These are phyloP conservation scores for Fraxinus cuspidata DNA, from an alignment of 257 asterid species.

Conservation along the genomic window DNA sequence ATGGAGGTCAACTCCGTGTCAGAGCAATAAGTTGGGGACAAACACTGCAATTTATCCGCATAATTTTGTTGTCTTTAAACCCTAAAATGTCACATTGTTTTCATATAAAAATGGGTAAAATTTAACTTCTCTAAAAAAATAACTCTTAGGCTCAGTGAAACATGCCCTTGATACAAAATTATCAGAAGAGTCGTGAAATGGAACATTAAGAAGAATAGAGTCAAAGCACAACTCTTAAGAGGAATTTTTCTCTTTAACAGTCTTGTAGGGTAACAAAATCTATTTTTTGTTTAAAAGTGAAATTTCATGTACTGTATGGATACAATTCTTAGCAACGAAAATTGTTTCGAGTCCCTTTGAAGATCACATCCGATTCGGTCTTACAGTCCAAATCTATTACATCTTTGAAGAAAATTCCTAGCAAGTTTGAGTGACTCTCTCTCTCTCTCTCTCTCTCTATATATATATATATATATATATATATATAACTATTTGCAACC, in stretches of 20 bases:
- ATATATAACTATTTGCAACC: not conserved
- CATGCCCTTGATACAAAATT: not conserved
- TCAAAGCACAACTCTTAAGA: not conserved
- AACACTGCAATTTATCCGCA: too few relatives aligned
- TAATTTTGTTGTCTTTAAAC: too few relatives aligned
- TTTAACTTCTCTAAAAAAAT: too few relatives aligned
- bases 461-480: not conserved
- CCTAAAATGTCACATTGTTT: too few relatives aligned
- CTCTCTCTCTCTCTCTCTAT: too few relatives aligned
- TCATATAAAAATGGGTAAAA: too few relatives aligned
- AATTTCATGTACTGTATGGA: constrained; percentile 23
- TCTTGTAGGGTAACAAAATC: constrained; percentile 1
- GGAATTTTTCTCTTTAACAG: not conserved
- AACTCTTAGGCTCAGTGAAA: too few relatives aligned
- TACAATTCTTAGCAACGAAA: constrained; percentile 25
- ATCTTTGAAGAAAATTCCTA: too few relatives aligned
- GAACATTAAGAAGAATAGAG: not conserved
- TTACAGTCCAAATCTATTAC: constrained; percentile 35
- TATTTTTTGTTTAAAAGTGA: constrained; percentile 12
- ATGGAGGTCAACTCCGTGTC: not conserved
- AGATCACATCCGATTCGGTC: constrained; percentile 39
- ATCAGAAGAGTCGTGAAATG: not conserved
- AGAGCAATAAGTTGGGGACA: too few relatives aligned
- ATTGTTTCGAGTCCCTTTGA: constrained; percentile 21
- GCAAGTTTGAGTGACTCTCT: too few relatives aligned